These are phyloP conservation scores for Psilocybe cyanescens DNA, from an alignment of 768 basidiomycete genomes.

Conservation along the genomic window DNA sequence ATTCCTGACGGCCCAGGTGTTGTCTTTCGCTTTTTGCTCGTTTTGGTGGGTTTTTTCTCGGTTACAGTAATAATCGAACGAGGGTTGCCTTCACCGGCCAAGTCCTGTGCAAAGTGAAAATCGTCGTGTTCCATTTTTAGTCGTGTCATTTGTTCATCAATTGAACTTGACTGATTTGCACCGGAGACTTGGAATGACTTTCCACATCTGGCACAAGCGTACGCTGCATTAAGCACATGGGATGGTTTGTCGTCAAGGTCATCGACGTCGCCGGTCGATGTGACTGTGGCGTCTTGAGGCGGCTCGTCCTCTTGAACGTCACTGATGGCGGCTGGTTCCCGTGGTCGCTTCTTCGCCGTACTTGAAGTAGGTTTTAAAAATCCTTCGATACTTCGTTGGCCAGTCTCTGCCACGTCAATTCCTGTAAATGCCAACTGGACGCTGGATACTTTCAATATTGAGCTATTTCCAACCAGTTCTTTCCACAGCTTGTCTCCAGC, in stretches of 20 bases:
- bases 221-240: slow-evolving; percentile 34
- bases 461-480: slow-evolving; percentile 70
- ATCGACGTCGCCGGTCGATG: slow-evolving; percentile 5
- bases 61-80: slow-evolving; percentile 16
- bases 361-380: slow-evolving; percentile 62
- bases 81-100: slow-evolving; percentile 50
- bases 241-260: slow-evolving; percentile 14
- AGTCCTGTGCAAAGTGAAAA: slow-evolving; percentile 85
- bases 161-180: slow-evolving; percentile 28
- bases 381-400: slow-evolving; percentile 86
- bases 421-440: slow-evolving; percentile 79
- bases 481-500: slow-evolving; percentile 86
- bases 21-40: slow-evolving; percentile 35
- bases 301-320: slow-evolving; percentile 8
- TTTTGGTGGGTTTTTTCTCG: slow-evolving; percentile 19
- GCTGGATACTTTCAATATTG: slow-evolving; percentile 67
- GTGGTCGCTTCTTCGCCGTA: slow-evolving; percentile 40
- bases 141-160: slow-evolving; percentile 33
- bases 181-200: slow-evolving; percentile 43
- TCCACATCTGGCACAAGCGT: slow-evolving; percentile 63
- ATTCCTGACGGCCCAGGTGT: slow-evolving; percentile 33
- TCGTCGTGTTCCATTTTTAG: slow-evolving; percentile 80
- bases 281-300: background rate
- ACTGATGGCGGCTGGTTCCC: slow-evolving; percentile 26
- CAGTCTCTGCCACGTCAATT: slow-evolving; percentile 72